These are phyloP conservation scores for Psilocybe cyanescens DNA, from an alignment of 768 basidiomycete species.

Conservation along the genomic window DNA sequence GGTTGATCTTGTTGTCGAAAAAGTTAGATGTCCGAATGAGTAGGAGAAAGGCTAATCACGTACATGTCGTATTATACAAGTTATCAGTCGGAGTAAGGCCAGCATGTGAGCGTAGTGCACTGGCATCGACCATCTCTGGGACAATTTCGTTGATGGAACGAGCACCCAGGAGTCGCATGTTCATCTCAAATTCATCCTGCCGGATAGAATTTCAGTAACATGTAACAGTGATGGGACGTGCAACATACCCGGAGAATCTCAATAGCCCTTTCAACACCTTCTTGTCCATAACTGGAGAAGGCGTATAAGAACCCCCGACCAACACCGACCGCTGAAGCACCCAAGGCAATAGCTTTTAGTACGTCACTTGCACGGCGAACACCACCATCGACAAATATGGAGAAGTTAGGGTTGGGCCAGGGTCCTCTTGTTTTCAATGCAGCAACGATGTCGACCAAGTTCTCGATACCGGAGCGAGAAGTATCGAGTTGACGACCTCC, in stretches of 20 bases:
- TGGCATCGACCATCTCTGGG: constrained; percentile 91
- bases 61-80: constrained; percentile 80
- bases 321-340: constrained; percentile 69
- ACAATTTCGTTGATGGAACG: constrained; percentile 76
- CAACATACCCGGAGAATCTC: constrained; percentile 24
- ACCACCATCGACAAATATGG: constrained; percentile 48
- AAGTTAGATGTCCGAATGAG: background rate
- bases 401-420: constrained; percentile 68
- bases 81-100: constrained; percentile 70
- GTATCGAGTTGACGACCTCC: constrained; percentile 45
- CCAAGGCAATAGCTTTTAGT: constrained; percentile 76
- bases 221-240: constrained; percentile 23
- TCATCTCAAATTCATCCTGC: constrained; percentile 97
- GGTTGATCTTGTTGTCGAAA: constrained; percentile 22
- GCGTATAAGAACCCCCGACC: constrained; percentile 88
- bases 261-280: constrained; percentile 82
- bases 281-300: constrained; percentile 84
- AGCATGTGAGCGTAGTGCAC: constrained; percentile 65
- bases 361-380: constrained; percentile 78
- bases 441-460: constrained; percentile 67
- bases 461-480: constrained; percentile 70
- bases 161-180: constrained; percentile 90
- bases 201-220: constrained; percentile 45
- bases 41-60: constrained; percentile 29
- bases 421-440: constrained; percentile 59